Evolutionary conservation across 1,284 basidiomycete species (phyloP).

Genomic region (Trametes versicolor): DNA sequence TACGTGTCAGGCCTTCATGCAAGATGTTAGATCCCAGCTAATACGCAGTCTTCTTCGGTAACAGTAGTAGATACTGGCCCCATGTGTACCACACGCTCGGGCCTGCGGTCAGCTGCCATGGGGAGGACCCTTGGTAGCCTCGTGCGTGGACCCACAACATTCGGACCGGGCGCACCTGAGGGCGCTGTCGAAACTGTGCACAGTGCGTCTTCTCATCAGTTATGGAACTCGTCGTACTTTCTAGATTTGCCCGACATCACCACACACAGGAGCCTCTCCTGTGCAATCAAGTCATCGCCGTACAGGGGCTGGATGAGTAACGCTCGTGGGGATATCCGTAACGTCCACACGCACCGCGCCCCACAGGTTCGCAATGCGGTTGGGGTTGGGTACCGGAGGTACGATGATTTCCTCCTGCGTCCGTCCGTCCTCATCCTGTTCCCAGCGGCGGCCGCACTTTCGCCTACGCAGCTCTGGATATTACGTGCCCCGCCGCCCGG

Average conservation of each 20-base stretch:
- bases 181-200: background rate
- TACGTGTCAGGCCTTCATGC: background rate
- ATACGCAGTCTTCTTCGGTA: background rate
- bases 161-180: background rate
- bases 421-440: background rate
- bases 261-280: too few species aligned
- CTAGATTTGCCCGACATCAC: too few species aligned
- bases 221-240: background rate
- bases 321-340: too few species aligned
- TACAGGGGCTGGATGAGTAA: too few species aligned
- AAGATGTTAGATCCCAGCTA: background rate
- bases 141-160: conserved; percentile 14
- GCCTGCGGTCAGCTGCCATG: background rate
- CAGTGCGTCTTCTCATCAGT: background rate
- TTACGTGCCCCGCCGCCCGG: conserved; percentile 7
- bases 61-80: background rate
- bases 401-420: background rate
- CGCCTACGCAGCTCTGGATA: background rate
- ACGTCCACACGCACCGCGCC: background rate
- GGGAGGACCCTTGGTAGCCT: conserved; percentile 3
- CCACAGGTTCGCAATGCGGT: background rate
- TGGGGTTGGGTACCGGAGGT: background rate
- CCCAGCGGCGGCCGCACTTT: background rate
- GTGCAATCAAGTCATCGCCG: too few species aligned
- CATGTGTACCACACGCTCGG: background rate